Conservation (phyloP, 2,329 filamentous ascomycete species). For the Beauveria sp. region DNA sequence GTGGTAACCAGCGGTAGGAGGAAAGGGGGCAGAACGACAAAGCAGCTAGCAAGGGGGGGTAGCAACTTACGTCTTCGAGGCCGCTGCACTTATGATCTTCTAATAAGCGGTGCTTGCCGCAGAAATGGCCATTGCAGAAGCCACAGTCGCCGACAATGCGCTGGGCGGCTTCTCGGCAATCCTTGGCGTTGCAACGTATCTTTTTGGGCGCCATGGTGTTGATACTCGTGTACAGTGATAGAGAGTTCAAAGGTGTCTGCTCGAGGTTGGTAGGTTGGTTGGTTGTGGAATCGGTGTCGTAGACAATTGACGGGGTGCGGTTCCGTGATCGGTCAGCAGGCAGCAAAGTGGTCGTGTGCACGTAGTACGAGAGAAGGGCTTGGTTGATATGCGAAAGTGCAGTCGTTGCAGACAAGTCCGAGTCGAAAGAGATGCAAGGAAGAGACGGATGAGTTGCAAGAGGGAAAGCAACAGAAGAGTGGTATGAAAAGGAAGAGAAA, state of each 20-base stretch:
- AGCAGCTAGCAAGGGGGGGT: background rate
- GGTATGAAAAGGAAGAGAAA: constrained; percentile 5
- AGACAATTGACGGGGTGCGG: background rate
- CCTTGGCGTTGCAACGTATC: constrained; percentile 79
- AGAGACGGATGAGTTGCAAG: background rate
- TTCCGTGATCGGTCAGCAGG: constrained; percentile 9
- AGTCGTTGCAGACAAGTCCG: background rate
- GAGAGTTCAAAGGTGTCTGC: background rate
- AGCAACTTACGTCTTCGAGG: constrained; percentile 67
- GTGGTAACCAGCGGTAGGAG: background rate
- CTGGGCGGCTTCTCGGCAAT: constrained; percentile 81
- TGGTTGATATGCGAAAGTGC: background rate
- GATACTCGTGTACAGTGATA: background rate
- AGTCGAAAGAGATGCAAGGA: background rate
- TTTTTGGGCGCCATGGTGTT: constrained; percentile 62
- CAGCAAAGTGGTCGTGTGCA: background rate
- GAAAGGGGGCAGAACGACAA: too few species aligned
- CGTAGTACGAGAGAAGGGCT: background rate
- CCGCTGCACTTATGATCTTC: constrained; percentile 92
- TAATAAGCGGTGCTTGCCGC: constrained; percentile 85
- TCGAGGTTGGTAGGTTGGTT: background rate
- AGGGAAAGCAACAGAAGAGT: background rate
- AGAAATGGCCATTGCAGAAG: constrained; percentile 91
- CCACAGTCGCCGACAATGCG: constrained; percentile 93
- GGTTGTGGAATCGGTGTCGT: background rate